phyloP scores from a whole-genome alignment of 345 rosid species.

The Brassica juncea region DNA sequence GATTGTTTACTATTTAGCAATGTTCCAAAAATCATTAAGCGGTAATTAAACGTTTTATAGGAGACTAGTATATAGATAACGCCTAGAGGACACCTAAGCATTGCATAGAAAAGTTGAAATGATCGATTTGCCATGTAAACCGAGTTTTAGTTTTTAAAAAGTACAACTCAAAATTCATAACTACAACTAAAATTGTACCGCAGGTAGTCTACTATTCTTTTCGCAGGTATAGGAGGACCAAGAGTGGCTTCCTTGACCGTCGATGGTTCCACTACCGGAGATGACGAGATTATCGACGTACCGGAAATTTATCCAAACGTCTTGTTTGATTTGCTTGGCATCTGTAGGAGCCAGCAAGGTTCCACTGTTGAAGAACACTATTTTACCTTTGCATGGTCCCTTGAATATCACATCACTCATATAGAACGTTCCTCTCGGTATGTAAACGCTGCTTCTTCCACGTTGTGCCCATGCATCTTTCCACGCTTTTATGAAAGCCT shows the following conservation, averaged over 20 bases:
- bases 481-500: slow-evolving; percentile 16
- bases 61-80: no score
- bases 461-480: slow-evolving; percentile 3
- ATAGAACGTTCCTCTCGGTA: slow-evolving; percentile 1
- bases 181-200: not conserved
- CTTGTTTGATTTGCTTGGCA: not conserved
- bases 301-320: slow-evolving; percentile 8
- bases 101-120: no score
- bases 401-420: not conserved
- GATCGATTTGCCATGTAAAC: no score
- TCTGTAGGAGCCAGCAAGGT: slow-evolving; percentile 13
- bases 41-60: no score
- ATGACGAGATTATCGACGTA: not conserved
- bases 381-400: slow-evolving; percentile 25
- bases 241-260: slow-evolving; percentile 19
- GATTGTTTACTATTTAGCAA: no score
- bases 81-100: no score
- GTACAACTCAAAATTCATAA: no score
- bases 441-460: slow-evolving; percentile 1
- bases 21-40: no score
- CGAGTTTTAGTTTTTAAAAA: no score
- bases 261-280: not conserved
- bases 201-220: not conserved
- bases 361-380: not conserved
- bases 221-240: not conserved